Percentiles rank a stretch among this genome's conserved stretches.
These are phyloP conservation scores for Diaporthe caulivora DNA, from an alignment of 2,329 filamentous ascomycete genomes.

Conservation along the genomic window DNA sequence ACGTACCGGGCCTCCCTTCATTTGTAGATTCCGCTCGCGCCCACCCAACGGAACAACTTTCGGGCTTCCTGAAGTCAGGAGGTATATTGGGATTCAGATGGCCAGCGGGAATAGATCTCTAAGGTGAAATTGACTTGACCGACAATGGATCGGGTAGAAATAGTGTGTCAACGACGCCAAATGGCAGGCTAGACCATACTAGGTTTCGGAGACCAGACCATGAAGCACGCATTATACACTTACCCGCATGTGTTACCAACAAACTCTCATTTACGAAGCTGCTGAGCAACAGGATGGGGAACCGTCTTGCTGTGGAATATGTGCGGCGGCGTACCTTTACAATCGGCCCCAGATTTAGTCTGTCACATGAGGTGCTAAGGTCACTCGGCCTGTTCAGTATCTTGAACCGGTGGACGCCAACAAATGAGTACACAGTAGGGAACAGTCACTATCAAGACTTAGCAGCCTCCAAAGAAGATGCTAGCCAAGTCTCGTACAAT, in stretches of 20 bases:
- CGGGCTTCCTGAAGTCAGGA: background rate
- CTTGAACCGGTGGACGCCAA: background rate
- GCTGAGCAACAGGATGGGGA: background rate
- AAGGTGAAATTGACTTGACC: background rate
- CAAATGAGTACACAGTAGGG: background rate
- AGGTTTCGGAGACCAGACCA: background rate
- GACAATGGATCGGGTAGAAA: too few relatives aligned
- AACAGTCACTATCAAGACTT: background rate
- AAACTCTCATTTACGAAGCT: background rate
- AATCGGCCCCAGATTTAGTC: background rate
- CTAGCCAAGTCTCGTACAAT: background rate
- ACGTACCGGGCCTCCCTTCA: background rate
- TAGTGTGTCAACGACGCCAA: background rate
- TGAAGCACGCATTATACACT: too few relatives aligned
- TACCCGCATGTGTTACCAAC: too few relatives aligned
- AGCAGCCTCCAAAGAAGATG: background rate
- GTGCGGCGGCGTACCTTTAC: too few relatives aligned
- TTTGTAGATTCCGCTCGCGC: background rate
- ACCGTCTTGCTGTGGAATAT: background rate
- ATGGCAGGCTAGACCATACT: background rate
- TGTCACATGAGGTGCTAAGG: background rate
- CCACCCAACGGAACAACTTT: too few relatives aligned
- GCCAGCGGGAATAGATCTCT: background rate
- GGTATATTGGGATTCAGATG: background rate
- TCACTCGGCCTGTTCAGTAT: background rate